phyloP scores from a whole-genome alignment of 2,329 filamentous ascomycete genomes.

The Penicillium brasilianum region DNA sequence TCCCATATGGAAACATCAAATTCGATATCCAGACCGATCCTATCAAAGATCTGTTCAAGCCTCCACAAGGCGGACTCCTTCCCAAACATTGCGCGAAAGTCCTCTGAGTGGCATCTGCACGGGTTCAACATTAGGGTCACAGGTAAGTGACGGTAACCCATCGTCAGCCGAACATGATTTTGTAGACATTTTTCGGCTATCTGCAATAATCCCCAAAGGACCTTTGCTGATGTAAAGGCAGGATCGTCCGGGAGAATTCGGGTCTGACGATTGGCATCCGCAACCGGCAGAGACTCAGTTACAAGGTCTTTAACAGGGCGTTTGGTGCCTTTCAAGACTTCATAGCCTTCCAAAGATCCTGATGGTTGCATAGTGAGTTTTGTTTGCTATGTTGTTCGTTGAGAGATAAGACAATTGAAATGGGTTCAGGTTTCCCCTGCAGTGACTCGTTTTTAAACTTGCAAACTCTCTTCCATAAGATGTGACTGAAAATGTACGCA shows the following conservation, averaged over 20 bases:
- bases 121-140: constrained; percentile 5
- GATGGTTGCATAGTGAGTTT: constrained; percentile 2
- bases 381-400: constrained; percentile 1
- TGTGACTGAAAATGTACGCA: constrained; percentile 1
- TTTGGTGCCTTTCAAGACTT: constrained; percentile 1
- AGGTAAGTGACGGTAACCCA: constrained; percentile 5
- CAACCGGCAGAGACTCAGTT: constrained; percentile 1
- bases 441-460: constrained; percentile 3
- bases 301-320: constrained; percentile 3
- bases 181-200: constrained; percentile 5
- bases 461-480: neutral
- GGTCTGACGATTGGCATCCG: neutral
- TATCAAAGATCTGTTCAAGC: constrained; percentile 6
- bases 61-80: constrained; percentile 1
- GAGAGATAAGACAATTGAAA: constrained; percentile 1
- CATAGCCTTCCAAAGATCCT: constrained; percentile 1
- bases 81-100: constrained; percentile 6
- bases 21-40: constrained; percentile 6
- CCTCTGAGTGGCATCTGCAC: constrained; percentile 5
- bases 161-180: constrained; percentile 6
- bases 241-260: neutral
- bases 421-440: neutral
- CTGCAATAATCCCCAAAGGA: neutral
- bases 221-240: neutral
- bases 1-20: constrained; percentile 7